Evolutionary conservation across 805 yeast genomes (phyloP), one percentile per base, ranked within the genome.

Genomic region (Zygosaccharomyces kombuchaensis): DNA sequence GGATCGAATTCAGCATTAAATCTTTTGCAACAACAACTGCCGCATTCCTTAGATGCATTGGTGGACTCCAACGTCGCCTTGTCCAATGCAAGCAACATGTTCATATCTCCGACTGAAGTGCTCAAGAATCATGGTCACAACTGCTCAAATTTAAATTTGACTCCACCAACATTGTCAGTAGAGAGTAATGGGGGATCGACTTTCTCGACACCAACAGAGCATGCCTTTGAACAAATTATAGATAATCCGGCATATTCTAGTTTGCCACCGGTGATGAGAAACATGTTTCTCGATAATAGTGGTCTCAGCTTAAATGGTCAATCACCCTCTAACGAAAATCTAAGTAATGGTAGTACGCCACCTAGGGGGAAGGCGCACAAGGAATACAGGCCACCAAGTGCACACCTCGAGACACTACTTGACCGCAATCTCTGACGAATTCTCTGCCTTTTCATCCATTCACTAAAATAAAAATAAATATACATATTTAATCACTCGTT

Each of bases 51-150:
- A 16, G 35, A 36, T 16, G 40, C 44, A 38, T 40, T 19, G n/a
- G 41, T 30, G 17, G 44, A 40, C 32, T 23, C 36, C 23, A 40
- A 40, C 22, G 38, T 25, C 27, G 32, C 41, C 9, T 21, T 29
- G 3, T 37, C 51, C 45, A 47, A 45, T 31, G 46, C 80, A 48
- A 62, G 64, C 9, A 75, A 80, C 4, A 66, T 77, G 74, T 76
- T 75, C 47, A 67, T 77, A 14, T 75, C 80, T 21, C 82, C 82
- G 2, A 75, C 78, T 3, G 69, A 70, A 48, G 66, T 74, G 45
- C 52, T 73, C 34, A 61, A 59, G 37, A 44, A 51, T 36, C 55
- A 54, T 21, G 43, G 43, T 6, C 40, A 44, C 19, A 52, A 51
- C 36, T 32, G 35, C 17, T 46, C 51, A 42, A 31, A 36, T 32